Evolutionary conservation across 306 rosid genomes (phyloP), one percentile per base, ranked within the genome.

Genomic region (Crotalaria pallida): DNA sequence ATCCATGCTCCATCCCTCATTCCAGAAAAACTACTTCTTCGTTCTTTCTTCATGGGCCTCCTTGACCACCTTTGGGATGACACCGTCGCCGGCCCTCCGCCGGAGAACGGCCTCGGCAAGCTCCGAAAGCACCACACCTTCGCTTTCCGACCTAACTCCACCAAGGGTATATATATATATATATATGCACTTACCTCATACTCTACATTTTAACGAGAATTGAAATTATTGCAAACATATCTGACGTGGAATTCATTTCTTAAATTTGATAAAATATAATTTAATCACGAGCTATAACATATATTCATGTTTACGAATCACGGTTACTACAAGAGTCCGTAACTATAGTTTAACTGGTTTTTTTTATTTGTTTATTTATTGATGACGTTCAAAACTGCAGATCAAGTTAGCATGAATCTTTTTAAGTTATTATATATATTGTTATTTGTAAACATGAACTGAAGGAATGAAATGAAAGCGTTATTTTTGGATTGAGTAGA

Each of bases 21-120:
- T n/a, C n/a, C n/a, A n/a, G n/a, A n/a, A n/a, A n/a, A n/a, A n/a
- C n/a, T n/a, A n/a, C n/a, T n/a, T n/a, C n/a, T n/a, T n/a, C n/a
- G n/a, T n/a, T n/a, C n/a, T n/a, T n/a, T n/a, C n/a, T n/a, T n/a
- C 58, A 94, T 94, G 98, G 84, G 95, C 49, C 79, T 94, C 10
- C 96, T 94, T 7, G 98, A 94, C 66, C 97, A 94, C 73, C 88
- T 94, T 40, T 94, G 98, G 98, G 98, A 94, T 51, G 97, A 90
- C 71, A 94, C 98, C 71, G 84, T 94, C 1, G 98, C 97, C 49
- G 98, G 98, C 0, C 98, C 98, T 19, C 72, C 24, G 45, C 98
- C 97, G 69, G 98, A 94, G 2, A 70, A 61, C 63, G 98, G 96
- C 27, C 97, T 90, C 7, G 91, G 96, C 40, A 94, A 87, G 81